Conservation (phyloP, 1,284 basidiomycete genomes). For the Tetrapyrgos nigripes region DNA sequence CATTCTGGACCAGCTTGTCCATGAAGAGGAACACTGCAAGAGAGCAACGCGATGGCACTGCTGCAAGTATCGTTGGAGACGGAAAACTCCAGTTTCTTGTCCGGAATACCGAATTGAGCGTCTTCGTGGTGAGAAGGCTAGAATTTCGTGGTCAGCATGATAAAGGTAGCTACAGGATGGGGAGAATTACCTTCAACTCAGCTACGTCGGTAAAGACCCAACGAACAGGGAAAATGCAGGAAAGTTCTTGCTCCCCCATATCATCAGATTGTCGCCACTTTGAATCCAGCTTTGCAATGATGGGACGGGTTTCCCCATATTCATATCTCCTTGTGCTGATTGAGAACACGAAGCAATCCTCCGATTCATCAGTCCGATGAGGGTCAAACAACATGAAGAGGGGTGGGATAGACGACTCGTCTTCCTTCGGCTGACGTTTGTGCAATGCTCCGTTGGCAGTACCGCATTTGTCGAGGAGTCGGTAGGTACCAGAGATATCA, state of each 20-base stretch:
- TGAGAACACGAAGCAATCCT: conserved; percentile 86
- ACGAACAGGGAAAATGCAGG: conserved; percentile 64
- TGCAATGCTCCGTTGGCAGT: conserved; percentile 91
- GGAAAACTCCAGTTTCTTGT: conserved; percentile 57
- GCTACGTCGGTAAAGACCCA: conserved; percentile 64
- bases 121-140: conserved; percentile 62
- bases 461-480: conserved; percentile 85
- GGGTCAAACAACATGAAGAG: conserved; percentile 89
- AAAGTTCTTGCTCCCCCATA: conserved; percentile 53
- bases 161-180: neutral
- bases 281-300: conserved; percentile 73
- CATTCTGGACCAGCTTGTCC: conserved; percentile 79
- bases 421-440: conserved; percentile 54
- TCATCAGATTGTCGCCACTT: conserved; percentile 76
- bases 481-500: conserved; percentile 82
- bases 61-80: conserved; percentile 68
- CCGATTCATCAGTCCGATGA: conserved; percentile 75
- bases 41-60: conserved; percentile 80
- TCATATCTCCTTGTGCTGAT: conserved; percentile 80
- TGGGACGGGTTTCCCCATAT: conserved; percentile 79
- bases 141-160: conserved; percentile 16
- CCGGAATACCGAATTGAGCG: conserved; percentile 73
- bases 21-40: conserved; percentile 74
- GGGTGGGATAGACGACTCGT: conserved; percentile 58
- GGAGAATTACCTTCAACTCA: conserved; percentile 54